Conservation (phyloP, 2,329 filamentous ascomycete species). For the Aspergillus persii region DNA sequence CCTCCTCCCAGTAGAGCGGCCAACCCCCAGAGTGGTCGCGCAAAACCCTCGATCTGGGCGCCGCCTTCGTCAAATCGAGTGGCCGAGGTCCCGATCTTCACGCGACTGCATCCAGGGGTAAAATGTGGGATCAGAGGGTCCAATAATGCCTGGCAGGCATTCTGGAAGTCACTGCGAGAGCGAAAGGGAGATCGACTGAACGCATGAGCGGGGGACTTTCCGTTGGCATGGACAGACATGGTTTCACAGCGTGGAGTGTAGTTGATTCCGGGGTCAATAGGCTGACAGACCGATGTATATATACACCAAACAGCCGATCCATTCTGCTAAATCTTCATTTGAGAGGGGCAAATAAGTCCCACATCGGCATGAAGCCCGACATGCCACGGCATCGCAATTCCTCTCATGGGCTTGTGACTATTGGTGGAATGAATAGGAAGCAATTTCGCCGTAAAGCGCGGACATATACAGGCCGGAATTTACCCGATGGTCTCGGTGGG, state of each 20-base stretch:
- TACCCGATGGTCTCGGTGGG: background rate
- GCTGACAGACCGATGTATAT: background rate
- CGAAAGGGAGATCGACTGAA: constrained; percentile 28
- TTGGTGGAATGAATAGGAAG: background rate
- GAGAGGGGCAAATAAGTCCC: background rate
- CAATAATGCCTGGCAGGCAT: constrained; percentile 62
- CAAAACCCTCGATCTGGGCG: constrained; percentile 73
- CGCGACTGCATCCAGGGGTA: constrained; percentile 62
- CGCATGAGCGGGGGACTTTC: constrained; percentile 26
- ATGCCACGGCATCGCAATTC: background rate
- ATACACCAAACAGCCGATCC: background rate
- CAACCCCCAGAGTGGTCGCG: constrained; percentile 72
- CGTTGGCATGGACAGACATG: constrained; percentile 33
- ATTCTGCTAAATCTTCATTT: background rate
- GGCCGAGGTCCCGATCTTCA: constrained; percentile 68
- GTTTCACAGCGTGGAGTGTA: background rate
- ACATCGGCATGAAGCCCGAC: background rate
- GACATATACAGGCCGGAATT: background rate
- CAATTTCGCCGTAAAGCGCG: background rate
- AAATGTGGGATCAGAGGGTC: constrained; percentile 71
- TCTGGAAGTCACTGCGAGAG: constrained; percentile 48
- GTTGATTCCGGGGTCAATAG: background rate
- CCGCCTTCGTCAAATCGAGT: constrained; percentile 76
- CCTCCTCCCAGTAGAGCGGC: constrained; percentile 68
- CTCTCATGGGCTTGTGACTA: background rate